Conservation (phyloP, 306 rosid species). For the Datisca glomerata region DNA sequence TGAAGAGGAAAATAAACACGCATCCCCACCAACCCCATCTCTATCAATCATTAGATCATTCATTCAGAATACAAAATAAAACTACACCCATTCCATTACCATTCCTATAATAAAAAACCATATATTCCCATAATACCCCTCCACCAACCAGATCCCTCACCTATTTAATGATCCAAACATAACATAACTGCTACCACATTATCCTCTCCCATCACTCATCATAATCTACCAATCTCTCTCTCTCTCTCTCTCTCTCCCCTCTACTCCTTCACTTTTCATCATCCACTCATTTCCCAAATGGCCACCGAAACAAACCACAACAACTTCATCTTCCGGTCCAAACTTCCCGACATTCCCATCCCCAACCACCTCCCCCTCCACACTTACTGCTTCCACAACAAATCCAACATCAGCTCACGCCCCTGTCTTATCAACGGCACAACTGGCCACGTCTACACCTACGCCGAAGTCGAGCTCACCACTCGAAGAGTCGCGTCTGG, state of each 20-base stretch:
- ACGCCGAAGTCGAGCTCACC: conserved; percentile 36
- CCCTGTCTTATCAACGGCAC: conserved; percentile 64
- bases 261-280: not conserved
- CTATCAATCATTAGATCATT: no score
- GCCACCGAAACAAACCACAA: conserved; percentile 6
- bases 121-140: no score
- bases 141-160: no score
- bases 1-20: no score
- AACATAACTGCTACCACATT: not conserved
- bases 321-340: conserved; percentile 46
- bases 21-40: no score
- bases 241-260: not conserved
- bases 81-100: no score
- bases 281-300: conserved; percentile 4
- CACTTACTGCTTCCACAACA: conserved; percentile 34
- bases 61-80: no score
- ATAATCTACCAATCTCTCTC: not conserved
- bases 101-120: no score
- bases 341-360: conserved; percentile 61
- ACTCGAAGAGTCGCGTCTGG: conserved; percentile 37
- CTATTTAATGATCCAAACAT: no score
- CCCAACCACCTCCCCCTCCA: conserved; percentile 69
- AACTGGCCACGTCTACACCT: conserved; percentile 35
- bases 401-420: conserved; percentile 17
- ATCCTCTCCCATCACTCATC: not conserved